phyloP scores from a whole-genome alignment of 139 green algal genomes.

The Microglena sp. region DNA sequence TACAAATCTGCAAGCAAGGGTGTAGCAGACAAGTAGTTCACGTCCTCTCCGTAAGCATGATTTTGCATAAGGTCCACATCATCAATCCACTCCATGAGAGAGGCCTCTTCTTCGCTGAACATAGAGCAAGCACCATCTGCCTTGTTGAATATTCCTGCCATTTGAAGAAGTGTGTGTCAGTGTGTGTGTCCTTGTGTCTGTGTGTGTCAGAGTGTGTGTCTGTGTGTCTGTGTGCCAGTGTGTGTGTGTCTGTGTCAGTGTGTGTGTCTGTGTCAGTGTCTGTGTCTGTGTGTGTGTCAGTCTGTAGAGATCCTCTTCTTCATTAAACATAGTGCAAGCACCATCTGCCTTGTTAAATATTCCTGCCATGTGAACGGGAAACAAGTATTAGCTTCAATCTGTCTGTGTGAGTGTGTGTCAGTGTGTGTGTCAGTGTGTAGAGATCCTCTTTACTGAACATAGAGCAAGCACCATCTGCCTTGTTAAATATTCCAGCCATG shows the following conservation, averaged over 20 bases:
- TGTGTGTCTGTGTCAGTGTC: too few species aligned
- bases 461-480: too few species aligned
- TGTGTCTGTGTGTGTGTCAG: not conserved
- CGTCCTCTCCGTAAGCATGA: conserved; percentile 22
- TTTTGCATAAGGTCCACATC: conserved; percentile 39
- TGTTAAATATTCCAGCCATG: too few species aligned
- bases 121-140: conserved; percentile 5
- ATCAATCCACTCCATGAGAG: conserved; percentile 45
- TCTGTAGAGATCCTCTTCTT: not conserved
- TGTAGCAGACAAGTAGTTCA: conserved; percentile 33
- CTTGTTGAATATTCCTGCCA: not conserved
- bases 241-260: too few species aligned
- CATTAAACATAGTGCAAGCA: conserved; percentile 8
- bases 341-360: not conserved
- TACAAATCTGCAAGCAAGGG: conserved; percentile 22
- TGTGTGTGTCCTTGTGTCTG: too few species aligned
- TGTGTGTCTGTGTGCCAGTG: too few species aligned
- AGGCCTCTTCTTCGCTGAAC: not conserved
- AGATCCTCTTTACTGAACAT: too few species aligned
- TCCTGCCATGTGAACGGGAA: not conserved
- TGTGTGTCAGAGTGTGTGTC: too few species aligned
- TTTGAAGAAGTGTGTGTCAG: too few species aligned
- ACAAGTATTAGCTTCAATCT: too few species aligned
- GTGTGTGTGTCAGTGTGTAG: not conserved
- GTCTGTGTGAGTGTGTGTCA: too few species aligned